Evolutionary conservation across 2,329 filamentous ascomycete species (phyloP).

Genomic region (Dothideomycetes sp.): DNA sequence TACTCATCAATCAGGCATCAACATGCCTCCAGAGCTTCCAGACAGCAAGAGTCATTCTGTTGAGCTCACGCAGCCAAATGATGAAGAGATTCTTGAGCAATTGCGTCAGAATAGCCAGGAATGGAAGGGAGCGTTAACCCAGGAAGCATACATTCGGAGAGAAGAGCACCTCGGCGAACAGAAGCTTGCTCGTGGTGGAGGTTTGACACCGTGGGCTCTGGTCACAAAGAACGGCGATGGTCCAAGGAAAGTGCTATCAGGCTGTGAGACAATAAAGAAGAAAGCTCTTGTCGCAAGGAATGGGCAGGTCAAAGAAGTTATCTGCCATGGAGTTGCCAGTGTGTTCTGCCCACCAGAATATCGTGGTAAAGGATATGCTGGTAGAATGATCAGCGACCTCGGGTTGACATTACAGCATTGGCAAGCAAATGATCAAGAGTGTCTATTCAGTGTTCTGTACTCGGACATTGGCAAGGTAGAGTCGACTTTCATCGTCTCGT

Average conservation of each 20-base stretch:
- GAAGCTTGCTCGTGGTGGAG: conserved; percentile 44
- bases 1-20: too few species aligned
- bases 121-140: conserved; percentile 49
- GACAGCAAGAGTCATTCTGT: conserved; percentile 32
- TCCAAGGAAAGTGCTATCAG: conserved; percentile 39
- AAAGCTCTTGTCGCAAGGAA: conserved; percentile 35
- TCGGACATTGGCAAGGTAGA: conserved; percentile 71
- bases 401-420: conserved; percentile 45
- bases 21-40: conserved; percentile 3
- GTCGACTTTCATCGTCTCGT: not conserved
- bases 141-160: conserved; percentile 49
- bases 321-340: conserved; percentile 66
- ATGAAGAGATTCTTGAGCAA: conserved; percentile 43
- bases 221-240: conserved; percentile 35
- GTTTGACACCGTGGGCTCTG: conserved; percentile 52
- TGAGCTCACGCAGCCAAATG: conserved; percentile 45
- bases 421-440: conserved; percentile 39
- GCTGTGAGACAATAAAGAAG: conserved; percentile 49
- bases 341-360: conserved; percentile 63
- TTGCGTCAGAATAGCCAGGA: conserved; percentile 45
- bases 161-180: conserved; percentile 46
- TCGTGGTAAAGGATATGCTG: conserved; percentile 67
- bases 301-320: conserved; percentile 45
- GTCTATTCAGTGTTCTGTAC: conserved; percentile 68
- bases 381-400: conserved; percentile 63